A percentile compares a stretch with the other conserved stretches of the same genome.
Evolutionary conservation across 1,284 basidiomycete genomes (phyloP).

Genomic region (Moesziomyces parantarcticus): DNA sequence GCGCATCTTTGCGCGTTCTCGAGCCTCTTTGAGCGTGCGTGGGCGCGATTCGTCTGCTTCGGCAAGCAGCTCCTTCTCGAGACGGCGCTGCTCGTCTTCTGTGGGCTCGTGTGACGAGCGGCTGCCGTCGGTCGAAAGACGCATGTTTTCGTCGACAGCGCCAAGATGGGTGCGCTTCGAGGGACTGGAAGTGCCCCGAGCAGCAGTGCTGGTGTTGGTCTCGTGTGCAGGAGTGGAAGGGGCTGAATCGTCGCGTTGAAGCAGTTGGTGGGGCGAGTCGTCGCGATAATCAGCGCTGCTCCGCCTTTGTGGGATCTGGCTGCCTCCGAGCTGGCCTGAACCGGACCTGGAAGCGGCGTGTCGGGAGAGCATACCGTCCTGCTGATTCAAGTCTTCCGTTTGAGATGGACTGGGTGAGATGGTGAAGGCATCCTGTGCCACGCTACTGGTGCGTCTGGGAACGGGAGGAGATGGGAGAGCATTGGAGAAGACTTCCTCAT

Average conservation of each 20-base stretch:
- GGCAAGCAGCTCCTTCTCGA: slow-evolving; percentile 36
- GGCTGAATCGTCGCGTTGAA: not conserved
- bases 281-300: slow-evolving; percentile 29
- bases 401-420: slow-evolving; percentile 28
- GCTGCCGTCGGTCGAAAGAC: slow-evolving; percentile 1
- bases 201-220: not conserved
- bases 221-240: not conserved
- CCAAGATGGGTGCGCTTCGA: slow-evolving; percentile 10
- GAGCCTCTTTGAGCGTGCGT: slow-evolving; percentile 47
- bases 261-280: slow-evolving; percentile 1
- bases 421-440: slow-evolving; percentile 22
- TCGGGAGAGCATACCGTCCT: not conserved
- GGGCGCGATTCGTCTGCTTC: slow-evolving; percentile 39
- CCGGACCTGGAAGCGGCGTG: slow-evolving; percentile 14
- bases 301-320: slow-evolving; percentile 18
- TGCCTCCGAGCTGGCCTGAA: slow-evolving; percentile 13
- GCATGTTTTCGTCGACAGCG: slow-evolving; percentile 10
- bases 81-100: slow-evolving; percentile 36
- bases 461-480: slow-evolving; percentile 40
- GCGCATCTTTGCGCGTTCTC: slow-evolving; percentile 45
- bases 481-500: slow-evolving; percentile 19
- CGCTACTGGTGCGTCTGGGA: slow-evolving; percentile 37
- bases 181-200: slow-evolving; percentile 7
- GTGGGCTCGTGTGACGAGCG: slow-evolving; percentile 22
- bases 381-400: slow-evolving; percentile 5